Percentiles rank a stretch among this genome's conserved stretches.
Conservation (phyloP, 768 basidiomycete species). For the Dacryopinax primogenitus region DNA sequence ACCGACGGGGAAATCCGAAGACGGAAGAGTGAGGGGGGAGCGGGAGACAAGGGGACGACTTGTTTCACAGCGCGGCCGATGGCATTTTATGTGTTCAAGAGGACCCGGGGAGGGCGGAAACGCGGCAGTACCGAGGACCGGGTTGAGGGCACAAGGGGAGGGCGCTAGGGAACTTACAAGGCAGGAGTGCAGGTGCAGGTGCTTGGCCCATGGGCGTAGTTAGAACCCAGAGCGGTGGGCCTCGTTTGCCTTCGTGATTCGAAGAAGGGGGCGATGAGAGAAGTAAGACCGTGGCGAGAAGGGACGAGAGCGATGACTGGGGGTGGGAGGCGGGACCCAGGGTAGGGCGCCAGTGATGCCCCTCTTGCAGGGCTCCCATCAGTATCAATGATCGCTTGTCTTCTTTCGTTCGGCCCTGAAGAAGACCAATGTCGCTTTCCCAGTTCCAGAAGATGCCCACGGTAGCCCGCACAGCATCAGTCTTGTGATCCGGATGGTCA, state of each 20-base stretch:
- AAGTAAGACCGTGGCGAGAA: not conserved
- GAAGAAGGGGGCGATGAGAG: not conserved
- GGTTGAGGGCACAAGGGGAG: not conserved
- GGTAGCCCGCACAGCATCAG: not conserved
- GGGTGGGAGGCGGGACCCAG: not conserved
- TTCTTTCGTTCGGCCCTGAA: not conserved
- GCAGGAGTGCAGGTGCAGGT: not conserved
- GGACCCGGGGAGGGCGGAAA: not conserved
- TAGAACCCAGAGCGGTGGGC: not conserved
- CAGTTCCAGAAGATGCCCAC: not conserved
- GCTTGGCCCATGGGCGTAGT: not conserved
- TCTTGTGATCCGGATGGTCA: constrained; percentile 5
- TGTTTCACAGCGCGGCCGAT: not conserved
- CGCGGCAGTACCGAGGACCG: not conserved
- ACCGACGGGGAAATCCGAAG: not conserved
- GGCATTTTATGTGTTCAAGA: not conserved
- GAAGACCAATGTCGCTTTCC: not conserved
- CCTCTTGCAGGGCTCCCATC: not conserved
- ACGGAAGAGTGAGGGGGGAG: not conserved
- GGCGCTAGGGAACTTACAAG: not conserved
- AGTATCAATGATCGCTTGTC: not conserved
- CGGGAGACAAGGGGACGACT: not conserved
- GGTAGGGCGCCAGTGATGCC: not conserved
- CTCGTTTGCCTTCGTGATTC: too few relatives aligned
- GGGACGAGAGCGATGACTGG: not conserved